phyloP scores from a whole-genome alignment of 176 grass and related monocot genomes.

The Carex littledalei region DNA sequence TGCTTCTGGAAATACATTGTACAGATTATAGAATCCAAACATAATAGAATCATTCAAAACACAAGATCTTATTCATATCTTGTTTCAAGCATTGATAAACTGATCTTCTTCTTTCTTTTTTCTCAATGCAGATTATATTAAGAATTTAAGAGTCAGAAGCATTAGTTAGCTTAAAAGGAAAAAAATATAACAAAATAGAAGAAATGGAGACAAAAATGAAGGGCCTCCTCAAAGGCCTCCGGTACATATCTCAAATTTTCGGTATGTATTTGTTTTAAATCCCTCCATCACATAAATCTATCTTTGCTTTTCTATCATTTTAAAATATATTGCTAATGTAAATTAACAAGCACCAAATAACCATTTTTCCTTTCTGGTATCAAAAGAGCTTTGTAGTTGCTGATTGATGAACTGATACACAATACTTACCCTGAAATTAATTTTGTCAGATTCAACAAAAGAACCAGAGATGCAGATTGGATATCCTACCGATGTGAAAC shows the following conservation, averaged over 20 bases:
- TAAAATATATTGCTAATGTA: not conserved
- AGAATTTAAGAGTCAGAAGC: not conserved
- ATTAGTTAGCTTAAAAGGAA: not conserved
- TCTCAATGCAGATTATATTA: not conserved
- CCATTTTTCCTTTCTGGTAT: not conserved
- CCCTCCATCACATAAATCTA: not conserved
- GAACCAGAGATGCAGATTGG: slow-evolving; percentile 93
- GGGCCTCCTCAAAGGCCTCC: slow-evolving; percentile 87
- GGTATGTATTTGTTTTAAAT: slow-evolving; percentile 31
- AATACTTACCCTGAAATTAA: not conserved
- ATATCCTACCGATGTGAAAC: slow-evolving; percentile 87
- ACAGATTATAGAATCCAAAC: not conserved
- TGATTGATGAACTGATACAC: not conserved
- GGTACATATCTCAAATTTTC: slow-evolving; percentile 93
- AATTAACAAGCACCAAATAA: not conserved
- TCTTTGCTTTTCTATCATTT: not conserved
- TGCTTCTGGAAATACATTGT: not conserved
- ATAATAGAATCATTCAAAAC: not conserved
- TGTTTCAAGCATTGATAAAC: not conserved
- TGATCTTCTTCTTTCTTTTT: not conserved
- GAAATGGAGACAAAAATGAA: slow-evolving; percentile 86
- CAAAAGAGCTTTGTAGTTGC: not conserved
- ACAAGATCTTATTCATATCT: not conserved
- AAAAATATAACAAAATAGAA: not conserved
- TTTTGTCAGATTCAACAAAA: slow-evolving; percentile 33